These are phyloP conservation scores for Teratosphaeriaceae sp. DNA, from an alignment of 2,329 filamentous ascomycete genomes.

Conservation along the genomic window DNA sequence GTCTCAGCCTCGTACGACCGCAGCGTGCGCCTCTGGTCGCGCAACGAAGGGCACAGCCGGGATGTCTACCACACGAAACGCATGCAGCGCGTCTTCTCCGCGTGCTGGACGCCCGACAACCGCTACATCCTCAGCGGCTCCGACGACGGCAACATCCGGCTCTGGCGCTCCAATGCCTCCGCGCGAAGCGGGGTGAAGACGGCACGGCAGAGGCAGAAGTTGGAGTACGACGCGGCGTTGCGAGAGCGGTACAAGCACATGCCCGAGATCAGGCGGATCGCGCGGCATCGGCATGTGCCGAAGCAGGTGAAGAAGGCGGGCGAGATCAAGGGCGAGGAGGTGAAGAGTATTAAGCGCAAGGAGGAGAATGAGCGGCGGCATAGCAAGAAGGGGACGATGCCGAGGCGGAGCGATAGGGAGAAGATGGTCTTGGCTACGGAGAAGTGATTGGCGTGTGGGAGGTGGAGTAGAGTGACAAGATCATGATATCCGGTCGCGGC, in stretches of 20 bases:
- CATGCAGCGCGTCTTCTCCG: constrained; percentile 90
- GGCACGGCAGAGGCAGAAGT: constrained; percentile 72
- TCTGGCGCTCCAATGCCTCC: constrained; percentile 87
- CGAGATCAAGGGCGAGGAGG: constrained; percentile 88
- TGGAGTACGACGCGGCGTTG: constrained; percentile 87
- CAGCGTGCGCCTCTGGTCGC: constrained; percentile 78
- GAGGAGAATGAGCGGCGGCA: constrained; percentile 95
- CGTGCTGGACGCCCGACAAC: constrained; percentile 78
- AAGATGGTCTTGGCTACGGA: constrained; percentile 78
- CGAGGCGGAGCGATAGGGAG: constrained; percentile 72
- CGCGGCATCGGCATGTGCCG: constrained; percentile 83
- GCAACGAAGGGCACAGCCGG: constrained; percentile 72
- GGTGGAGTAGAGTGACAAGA: background rate
- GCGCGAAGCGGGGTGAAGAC: constrained; percentile 79
- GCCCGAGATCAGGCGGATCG: constrained; percentile 90
- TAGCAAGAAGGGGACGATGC: constrained; percentile 71
- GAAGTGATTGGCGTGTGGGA: constrained; percentile 35
- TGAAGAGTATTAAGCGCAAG: constrained; percentile 78
- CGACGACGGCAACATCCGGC: constrained; percentile 83
- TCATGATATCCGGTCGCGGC: background rate
- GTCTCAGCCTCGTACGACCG: constrained; percentile 86
- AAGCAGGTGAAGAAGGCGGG: constrained; percentile 92
- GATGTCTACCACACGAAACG: constrained; percentile 97
- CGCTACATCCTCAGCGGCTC: constrained; percentile 86
- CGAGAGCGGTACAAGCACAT: constrained; percentile 84